Evolutionary conservation across 345 rosid species (phyloP), one percentile per base, ranked within the genome.

Genomic region (Rhodamnia argentea): DNA sequence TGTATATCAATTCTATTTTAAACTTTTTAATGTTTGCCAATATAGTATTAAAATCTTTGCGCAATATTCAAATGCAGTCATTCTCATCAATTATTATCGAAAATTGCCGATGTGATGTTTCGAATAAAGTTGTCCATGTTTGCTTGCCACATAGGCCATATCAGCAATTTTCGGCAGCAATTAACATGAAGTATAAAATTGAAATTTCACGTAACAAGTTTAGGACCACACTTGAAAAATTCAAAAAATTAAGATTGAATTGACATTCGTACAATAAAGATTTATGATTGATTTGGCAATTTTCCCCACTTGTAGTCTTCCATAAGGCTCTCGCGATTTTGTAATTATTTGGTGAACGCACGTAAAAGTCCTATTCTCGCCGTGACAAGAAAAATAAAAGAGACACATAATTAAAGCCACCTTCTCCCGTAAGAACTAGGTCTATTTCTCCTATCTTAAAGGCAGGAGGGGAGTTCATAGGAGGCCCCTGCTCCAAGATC

Each of bases 141-240:
- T 6, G 10, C n/a, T 5, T 23, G 26, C n/a, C 13, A 23, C 2
- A 2, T 24, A 57, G 11, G 1, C 37, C 23, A 29, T 8, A 14
- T 62, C 5, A 64, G 6, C 13, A 32, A 70, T 70, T 32, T 32
- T 8, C 13, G 3, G 10, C 10, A 1, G 13, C 44, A 8, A 64
- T 16, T 32, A 22, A 16, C 3, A 0, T 10, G 5, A 1, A 64
- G 12, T 1, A 2, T 32, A 8, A 16, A 3, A 32, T 18, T 70
- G 23, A 29, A 62, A 62, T 62, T 62, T 62, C 23, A 0, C 22
- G 4, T 2, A 62, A 29, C 14, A 62, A 1, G 16, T 29, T 15
- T 3, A 62, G 0, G 3, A 15, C 0, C 7, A 15, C 0, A 62
- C 27, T 29, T 11, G 3, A 16, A 29, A 15, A 62, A 14, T 15